phyloP scores from a whole-genome alignment of 495 filamentous ascomycete genomes.

The Pyrenula aspistea region DNA sequence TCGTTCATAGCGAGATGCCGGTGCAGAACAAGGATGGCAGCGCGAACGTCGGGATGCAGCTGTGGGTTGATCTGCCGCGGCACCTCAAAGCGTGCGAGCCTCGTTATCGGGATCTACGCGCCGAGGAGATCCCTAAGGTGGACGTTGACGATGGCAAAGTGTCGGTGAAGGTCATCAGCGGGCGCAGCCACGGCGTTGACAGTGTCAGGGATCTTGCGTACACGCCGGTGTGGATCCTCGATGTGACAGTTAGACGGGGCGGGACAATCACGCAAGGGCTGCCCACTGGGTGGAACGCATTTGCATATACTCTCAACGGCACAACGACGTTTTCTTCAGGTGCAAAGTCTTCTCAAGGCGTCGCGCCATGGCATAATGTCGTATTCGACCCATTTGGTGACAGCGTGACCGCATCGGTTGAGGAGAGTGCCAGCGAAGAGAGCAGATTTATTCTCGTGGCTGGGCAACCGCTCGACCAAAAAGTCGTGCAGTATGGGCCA shows the following conservation, averaged over 20 bases:
- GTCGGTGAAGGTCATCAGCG: slow-evolving; percentile 77
- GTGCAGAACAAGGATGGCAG: slow-evolving; percentile 63
- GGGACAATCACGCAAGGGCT: slow-evolving; percentile 60
- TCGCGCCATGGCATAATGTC: slow-evolving; percentile 73
- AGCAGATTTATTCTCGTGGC: slow-evolving; percentile 70
- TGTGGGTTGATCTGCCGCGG: slow-evolving; percentile 87
- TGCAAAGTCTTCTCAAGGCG: slow-evolving; percentile 29
- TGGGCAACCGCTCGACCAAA: slow-evolving; percentile 78
- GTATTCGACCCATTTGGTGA: slow-evolving; percentile 79
- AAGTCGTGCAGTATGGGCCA: slow-evolving; percentile 90
- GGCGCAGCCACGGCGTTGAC: slow-evolving; percentile 71
- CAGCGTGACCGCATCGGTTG: slow-evolving; percentile 55
- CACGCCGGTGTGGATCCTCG: slow-evolving; percentile 88
- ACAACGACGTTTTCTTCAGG: slow-evolving; percentile 52
- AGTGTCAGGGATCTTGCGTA: slow-evolving; percentile 82
- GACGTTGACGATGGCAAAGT: slow-evolving; percentile 61
- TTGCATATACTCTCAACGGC: slow-evolving; percentile 72
- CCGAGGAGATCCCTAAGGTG: slow-evolving; percentile 62
- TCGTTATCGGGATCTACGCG: slow-evolving; percentile 73
- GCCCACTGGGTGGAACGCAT: slow-evolving; percentile 80
- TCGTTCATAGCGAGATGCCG: slow-evolving; percentile 97
- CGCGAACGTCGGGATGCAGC: slow-evolving; percentile 76
- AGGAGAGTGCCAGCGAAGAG: slow-evolving; percentile 51
- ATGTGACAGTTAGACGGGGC: slow-evolving; percentile 72
- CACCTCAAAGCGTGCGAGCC: slow-evolving; percentile 80